A percentile compares a stretch with the other conserved stretches of the same genome.
Conservation (phyloP, 2,329 filamentous ascomycete species). For the Knufia petricola region DNA sequence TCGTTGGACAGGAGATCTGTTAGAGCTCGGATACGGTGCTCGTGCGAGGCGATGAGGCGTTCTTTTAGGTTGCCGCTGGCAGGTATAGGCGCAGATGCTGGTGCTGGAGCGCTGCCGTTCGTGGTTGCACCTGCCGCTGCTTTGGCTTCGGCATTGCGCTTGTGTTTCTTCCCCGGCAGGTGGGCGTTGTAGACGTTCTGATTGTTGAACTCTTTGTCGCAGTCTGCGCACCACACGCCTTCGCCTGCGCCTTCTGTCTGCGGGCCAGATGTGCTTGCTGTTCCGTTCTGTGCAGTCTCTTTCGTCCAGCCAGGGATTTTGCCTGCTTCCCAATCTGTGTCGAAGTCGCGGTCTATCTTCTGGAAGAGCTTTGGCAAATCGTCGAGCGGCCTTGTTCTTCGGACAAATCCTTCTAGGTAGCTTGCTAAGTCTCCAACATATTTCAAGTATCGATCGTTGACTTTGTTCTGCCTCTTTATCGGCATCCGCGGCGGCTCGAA, state of each 20-base stretch:
- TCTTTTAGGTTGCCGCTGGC: slow-evolving; percentile 58
- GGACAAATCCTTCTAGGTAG: slow-evolving; percentile 84
- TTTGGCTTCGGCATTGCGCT: slow-evolving; percentile 65
- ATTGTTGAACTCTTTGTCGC: slow-evolving; percentile 91
- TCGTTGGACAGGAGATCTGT: slow-evolving; percentile 76
- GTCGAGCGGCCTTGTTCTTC: slow-evolving; percentile 73
- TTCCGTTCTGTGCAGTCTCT: slow-evolving; percentile 35
- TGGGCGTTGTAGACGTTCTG: slow-evolving; percentile 90
- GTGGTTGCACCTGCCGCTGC: slow-evolving; percentile 30
- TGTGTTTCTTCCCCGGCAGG: slow-evolving; percentile 82
- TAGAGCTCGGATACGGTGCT: slow-evolving; percentile 71
- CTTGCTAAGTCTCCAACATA: slow-evolving; percentile 72
- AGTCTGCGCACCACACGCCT: slow-evolving; percentile 80
- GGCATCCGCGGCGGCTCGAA: slow-evolving; percentile 66
- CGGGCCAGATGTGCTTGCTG: slow-evolving; percentile 31
- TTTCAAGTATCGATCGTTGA: slow-evolving; percentile 84
- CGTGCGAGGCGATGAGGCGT: slow-evolving; percentile 78
- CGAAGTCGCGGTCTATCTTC: slow-evolving; percentile 74
- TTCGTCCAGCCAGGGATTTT: slow-evolving; percentile 69
- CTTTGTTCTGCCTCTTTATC: slow-evolving; percentile 70
- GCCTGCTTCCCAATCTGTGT: slow-evolving; percentile 69
- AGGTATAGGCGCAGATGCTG: slow-evolving; percentile 12
- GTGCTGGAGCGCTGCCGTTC: slow-evolving; percentile 18
- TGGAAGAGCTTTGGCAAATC: slow-evolving; percentile 69
- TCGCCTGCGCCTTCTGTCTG: slow-evolving; percentile 47